Evolutionary conservation across 1,284 basidiomycete species (phyloP), one percentile per base, ranked within the genome.

Genomic region (Porodaedalea pini): DNA sequence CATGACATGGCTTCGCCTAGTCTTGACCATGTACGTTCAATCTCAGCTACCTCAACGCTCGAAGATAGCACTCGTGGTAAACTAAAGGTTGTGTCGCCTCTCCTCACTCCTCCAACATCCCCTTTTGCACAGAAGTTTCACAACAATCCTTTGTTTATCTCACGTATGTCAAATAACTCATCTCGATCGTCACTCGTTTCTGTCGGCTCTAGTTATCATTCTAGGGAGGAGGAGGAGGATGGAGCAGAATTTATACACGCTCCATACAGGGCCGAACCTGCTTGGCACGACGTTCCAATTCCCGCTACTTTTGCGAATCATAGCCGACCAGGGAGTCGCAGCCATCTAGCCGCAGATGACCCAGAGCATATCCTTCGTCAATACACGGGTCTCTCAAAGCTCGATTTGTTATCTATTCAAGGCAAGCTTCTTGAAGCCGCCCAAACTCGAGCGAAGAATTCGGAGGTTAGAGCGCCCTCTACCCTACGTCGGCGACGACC

Each of bases 181-280:
- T 91, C 90, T 29, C 79, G 83, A 27, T 87, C 87, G 8, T 92
- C 90, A 4, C 71, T 92, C 23, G 86, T 84, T 59, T 90, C 88
- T 11, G 78, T 76, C 32, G 88, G 89, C 10, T 92, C 90, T 2
- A 91, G 89, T 69, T 92, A 88, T 69, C 89, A 91, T 67, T 89
- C 89, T 2, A 84, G 79, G 79, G 86, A 89, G 54, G 82, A 75
- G 29, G 80, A 71, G 57, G 70, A 83, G 60, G 75, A 74, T 62
- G 50, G 62, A 60, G 80, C 84, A 61, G 77, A 74, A 43, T 65
- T 87, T 19, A 82, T 89, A 67, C 74, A 69, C 37, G 78, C 56
- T 68, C 69, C 61, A 11, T 78, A 80, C 50, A 70, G 76, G 17
- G 70, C 73, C 54, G 75, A 76, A 50, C 70, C 78, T 17, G 71